Conservation (phyloP, 805 yeast genomes). For the Isabelozyma gotoi region DNA sequence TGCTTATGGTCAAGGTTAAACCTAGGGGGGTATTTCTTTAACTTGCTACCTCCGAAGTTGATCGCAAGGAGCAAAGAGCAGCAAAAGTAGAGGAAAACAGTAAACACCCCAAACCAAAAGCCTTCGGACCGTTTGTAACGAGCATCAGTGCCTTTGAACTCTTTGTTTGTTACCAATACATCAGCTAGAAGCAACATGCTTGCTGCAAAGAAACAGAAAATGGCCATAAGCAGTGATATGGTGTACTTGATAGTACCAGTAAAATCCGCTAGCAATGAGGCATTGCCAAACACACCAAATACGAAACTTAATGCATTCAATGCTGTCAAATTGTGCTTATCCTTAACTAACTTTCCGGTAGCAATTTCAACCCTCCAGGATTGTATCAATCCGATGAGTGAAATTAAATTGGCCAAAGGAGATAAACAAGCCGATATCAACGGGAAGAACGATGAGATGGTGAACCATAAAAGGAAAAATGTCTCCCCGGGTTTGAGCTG, state of each 20-base stretch:
- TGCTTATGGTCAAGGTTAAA: slow-evolving; percentile 69
- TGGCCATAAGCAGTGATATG: slow-evolving; percentile 61
- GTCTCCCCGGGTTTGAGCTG: slow-evolving; percentile 38
- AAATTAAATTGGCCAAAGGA: slow-evolving; percentile 73
- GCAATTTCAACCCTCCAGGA: slow-evolving; percentile 53
- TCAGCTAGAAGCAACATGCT: slow-evolving; percentile 51
- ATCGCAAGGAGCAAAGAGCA: slow-evolving; percentile 53
- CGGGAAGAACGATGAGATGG: slow-evolving; percentile 69
- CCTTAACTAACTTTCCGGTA: slow-evolving; percentile 20
- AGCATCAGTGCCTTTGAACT: slow-evolving; percentile 12
- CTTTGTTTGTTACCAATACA: slow-evolving; percentile 37
- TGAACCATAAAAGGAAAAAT: slow-evolving; percentile 55
- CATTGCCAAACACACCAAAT: slow-evolving; percentile 66
- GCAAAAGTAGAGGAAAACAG: slow-evolving; percentile 58
- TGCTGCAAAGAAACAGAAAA: slow-evolving; percentile 65
- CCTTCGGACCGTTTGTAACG: slow-evolving; percentile 50
- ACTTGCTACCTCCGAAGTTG: slow-evolving; percentile 62
- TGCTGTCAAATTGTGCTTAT: slow-evolving; percentile 46
- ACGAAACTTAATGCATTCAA: slow-evolving; percentile 64
- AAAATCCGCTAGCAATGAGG: slow-evolving; percentile 70
- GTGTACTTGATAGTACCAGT: slow-evolving; percentile 55
- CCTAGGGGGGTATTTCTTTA: slow-evolving; percentile 63
- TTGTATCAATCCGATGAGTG: slow-evolving; percentile 68
- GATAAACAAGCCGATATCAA: slow-evolving; percentile 75
- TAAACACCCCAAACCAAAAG: slow-evolving; percentile 75